Evolutionary conservation across 768 basidiomycete genomes (phyloP).

Genomic region (Boletus coccyginus): DNA sequence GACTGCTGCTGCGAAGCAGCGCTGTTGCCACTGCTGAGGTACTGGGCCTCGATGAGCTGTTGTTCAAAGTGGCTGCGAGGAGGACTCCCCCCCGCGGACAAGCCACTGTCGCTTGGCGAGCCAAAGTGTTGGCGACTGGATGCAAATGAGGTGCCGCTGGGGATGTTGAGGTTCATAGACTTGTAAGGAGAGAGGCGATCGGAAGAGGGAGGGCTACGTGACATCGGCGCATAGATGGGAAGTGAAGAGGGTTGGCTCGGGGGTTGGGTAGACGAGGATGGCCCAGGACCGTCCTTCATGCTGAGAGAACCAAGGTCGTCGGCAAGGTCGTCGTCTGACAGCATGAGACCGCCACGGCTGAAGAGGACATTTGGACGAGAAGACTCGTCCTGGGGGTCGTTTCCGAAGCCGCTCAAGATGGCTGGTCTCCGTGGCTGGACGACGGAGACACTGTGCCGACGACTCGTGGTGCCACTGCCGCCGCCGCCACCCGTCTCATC

Average conservation of each 20-base stretch:
- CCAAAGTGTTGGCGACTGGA: conserved; percentile 45
- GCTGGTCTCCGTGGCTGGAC: conserved; percentile 70
- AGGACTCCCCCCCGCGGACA: conserved; percentile 52
- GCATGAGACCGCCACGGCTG: conserved; percentile 57
- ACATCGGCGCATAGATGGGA: conserved; percentile 70
- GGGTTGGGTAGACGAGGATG: conserved; percentile 48
- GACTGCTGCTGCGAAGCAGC: conserved; percentile 29
- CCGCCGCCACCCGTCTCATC: conserved; percentile 59
- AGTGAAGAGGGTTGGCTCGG: conserved; percentile 72
- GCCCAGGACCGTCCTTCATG: conserved; percentile 34
- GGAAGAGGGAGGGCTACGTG: conserved; percentile 56
- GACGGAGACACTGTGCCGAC: conserved; percentile 80
- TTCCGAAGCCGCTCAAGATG: conserved; percentile 59
- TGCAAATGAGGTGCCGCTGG: conserved; percentile 40
- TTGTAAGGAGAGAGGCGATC: conserved; percentile 58
- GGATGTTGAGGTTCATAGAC: conserved; percentile 59
- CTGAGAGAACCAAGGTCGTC: conserved; percentile 64
- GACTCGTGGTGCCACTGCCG: conserved; percentile 78
- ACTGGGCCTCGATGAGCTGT: conserved; percentile 40
- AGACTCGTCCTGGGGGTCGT: conserved; percentile 42
- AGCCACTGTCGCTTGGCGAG: conserved; percentile 62
- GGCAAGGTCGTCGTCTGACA: conserved; percentile 81
- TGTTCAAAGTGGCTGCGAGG: conserved; percentile 46
- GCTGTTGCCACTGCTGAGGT: conserved; percentile 23
- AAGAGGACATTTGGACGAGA: conserved; percentile 34